Evolutionary conservation across 805 yeast genomes (phyloP).

Genomic region (Candida cerambycidarum): DNA sequence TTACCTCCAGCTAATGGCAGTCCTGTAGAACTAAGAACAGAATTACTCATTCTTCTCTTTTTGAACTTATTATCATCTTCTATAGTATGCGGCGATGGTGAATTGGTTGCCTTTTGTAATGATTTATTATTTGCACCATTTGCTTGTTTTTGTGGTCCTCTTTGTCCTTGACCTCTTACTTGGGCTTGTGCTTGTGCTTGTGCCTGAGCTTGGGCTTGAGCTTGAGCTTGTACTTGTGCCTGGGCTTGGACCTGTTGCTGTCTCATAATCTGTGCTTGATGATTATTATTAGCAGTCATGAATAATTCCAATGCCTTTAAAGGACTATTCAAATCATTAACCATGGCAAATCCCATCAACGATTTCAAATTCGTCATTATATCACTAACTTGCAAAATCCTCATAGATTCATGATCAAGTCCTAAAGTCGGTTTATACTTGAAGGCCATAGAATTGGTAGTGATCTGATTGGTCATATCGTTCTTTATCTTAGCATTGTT

Average conservation of each 20-base stretch:
- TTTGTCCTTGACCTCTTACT: background rate
- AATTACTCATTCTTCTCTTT: conserved; percentile 13
- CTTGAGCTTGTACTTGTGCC: conserved; percentile 6
- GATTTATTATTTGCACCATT: no score
- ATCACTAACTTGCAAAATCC: conserved; percentile 73
- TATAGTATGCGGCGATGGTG: conserved; percentile 15
- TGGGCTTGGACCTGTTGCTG: conserved; percentile 14
- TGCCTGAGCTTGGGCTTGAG: conserved; percentile 6
- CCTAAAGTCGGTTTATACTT: conserved; percentile 58
- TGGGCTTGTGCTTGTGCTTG: background rate
- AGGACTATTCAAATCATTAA: conserved; percentile 52
- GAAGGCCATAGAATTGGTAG: conserved; percentile 40
- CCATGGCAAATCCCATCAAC: conserved; percentile 56
- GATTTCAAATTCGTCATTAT: conserved; percentile 72
- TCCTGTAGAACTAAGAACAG: conserved; percentile 8
- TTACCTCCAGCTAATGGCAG: conserved; percentile 7
- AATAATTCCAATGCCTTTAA: conserved; percentile 51
- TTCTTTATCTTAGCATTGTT: conserved; percentile 9
- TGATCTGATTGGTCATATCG: conserved; percentile 19
- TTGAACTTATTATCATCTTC: conserved; percentile 14
- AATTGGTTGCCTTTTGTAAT: conserved; percentile 5
- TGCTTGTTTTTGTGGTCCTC: background rate
- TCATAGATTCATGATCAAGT: conserved; percentile 61
- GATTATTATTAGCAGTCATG: conserved; percentile 25
- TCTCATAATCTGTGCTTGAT: conserved; percentile 18